Conservation (phyloP, 2,329 filamentous ascomycete species). For the Akanthomyces uredinophilus region DNA sequence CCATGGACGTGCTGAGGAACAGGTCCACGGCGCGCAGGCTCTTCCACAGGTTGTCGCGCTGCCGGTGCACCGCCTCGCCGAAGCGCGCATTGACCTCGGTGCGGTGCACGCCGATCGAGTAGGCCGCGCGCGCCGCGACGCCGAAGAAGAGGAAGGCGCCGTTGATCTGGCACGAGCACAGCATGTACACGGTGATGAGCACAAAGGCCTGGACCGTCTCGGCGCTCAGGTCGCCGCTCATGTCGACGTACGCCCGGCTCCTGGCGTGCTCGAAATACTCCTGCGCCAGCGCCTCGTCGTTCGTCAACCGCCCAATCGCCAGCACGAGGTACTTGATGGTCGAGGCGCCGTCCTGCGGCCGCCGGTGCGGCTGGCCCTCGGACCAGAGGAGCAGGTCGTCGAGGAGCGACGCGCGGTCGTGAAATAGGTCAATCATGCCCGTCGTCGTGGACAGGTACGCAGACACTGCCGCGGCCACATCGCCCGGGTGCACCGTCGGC, state of each 20-base stretch:
- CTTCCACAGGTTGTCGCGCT: slow-evolving; percentile 49
- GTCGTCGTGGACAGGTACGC: slow-evolving; percentile 38
- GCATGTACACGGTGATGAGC: slow-evolving; percentile 49
- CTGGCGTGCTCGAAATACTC: slow-evolving; percentile 47
- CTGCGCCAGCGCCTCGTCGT: slow-evolving; percentile 37
- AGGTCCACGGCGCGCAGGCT: slow-evolving; percentile 48
- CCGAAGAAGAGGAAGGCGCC: slow-evolving; percentile 51
- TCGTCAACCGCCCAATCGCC: slow-evolving; percentile 42
- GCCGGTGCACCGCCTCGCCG: slow-evolving; percentile 36
- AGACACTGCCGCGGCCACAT: slow-evolving; percentile 27
- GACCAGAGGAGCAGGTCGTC: slow-evolving; percentile 41
- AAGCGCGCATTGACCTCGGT: slow-evolving; percentile 51
- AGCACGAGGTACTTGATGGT: slow-evolving; percentile 46
- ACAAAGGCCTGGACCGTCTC: slow-evolving; percentile 46
- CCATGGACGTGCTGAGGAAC: slow-evolving; percentile 50
- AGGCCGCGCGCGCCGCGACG: slow-evolving; percentile 46
- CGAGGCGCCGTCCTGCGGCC: slow-evolving; percentile 33
- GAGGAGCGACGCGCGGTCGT: slow-evolving; percentile 30
- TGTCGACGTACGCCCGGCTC: slow-evolving; percentile 37
- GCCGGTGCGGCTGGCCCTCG: slow-evolving; percentile 24
- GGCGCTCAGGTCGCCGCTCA: slow-evolving; percentile 43
- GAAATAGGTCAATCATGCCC: slow-evolving; percentile 46
- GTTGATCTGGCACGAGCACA: slow-evolving; percentile 51
- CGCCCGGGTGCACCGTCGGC: slow-evolving; percentile 25
- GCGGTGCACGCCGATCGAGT: slow-evolving; percentile 48